Conservation (phyloP, 495 filamentous ascomycete genomes). For the Aspergillus cristatus region DNA sequence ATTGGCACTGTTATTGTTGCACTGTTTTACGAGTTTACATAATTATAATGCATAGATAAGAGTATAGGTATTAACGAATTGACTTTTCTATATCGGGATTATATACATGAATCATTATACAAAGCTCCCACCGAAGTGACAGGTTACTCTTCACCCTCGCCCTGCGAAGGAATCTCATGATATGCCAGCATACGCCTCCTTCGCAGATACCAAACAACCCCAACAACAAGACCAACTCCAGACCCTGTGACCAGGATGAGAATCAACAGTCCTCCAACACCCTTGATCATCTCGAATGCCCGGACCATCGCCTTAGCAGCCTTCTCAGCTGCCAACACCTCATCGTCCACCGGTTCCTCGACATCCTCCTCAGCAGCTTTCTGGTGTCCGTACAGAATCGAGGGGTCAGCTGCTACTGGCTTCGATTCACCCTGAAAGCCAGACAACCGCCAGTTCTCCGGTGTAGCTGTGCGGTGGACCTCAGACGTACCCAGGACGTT, state of each 20-base stretch:
- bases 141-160: too few species aligned
- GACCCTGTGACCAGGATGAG: constrained; percentile 21
- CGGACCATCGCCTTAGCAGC: constrained; percentile 23
- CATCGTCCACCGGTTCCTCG: constrained; percentile 9
- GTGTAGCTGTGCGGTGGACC: constrained; percentile 18
- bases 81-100: neutral
- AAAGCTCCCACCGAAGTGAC: too few species aligned
- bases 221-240: constrained; percentile 19
- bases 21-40: too few species aligned
- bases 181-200: constrained; percentile 22
- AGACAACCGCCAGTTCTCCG: constrained; percentile 25
- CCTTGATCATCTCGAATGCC: constrained; percentile 29
- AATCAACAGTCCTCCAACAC: constrained; percentile 24
- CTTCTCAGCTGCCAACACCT: constrained; percentile 9
- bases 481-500: constrained; percentile 22
- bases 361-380: constrained; percentile 6
- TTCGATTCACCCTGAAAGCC: constrained; percentile 19
- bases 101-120: constrained; percentile 8
- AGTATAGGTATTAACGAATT: neutral
- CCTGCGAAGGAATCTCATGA: constrained; percentile 25
- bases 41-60: too few species aligned
- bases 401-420: constrained; percentile 26
- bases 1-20: too few species aligned
- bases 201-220: constrained; percentile 14
- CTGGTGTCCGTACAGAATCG: constrained; percentile 15